Conservation (phyloP, 2,329 filamentous ascomycete genomes). For the Cryphonectria radicalis region DNA sequence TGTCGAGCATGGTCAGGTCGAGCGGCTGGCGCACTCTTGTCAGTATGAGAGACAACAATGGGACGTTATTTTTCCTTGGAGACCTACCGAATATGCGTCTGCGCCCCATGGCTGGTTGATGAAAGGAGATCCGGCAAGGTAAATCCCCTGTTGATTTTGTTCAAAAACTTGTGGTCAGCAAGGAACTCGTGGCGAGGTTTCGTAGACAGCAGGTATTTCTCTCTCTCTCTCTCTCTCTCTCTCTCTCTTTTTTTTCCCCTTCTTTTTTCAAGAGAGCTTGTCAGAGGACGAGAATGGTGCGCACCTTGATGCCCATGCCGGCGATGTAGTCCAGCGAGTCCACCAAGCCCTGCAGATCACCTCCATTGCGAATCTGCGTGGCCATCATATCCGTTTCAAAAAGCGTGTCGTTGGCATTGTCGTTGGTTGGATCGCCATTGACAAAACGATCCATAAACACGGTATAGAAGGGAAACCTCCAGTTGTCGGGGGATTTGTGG, state of each 20-base stretch:
- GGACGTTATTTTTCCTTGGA: background rate
- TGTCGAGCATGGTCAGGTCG: slow-evolving; percentile 66
- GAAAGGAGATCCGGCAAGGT: slow-evolving; percentile 66
- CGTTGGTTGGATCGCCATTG: slow-evolving; percentile 67
- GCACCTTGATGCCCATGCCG: slow-evolving; percentile 63
- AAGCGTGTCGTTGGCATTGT: slow-evolving; percentile 63
- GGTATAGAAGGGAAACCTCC: slow-evolving; percentile 69
- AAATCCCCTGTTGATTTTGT: slow-evolving; percentile 48
- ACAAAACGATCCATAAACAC: slow-evolving; percentile 67
- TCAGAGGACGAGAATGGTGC: background rate
- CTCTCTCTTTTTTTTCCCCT: too few species aligned
- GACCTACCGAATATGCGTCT: slow-evolving; percentile 58
- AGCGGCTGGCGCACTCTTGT: slow-evolving; percentile 43
- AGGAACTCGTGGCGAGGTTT: background rate
- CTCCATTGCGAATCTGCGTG: slow-evolving; percentile 67
- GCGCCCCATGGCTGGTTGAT: slow-evolving; percentile 68
- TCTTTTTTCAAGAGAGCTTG: too few species aligned
- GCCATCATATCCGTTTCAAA: slow-evolving; percentile 65
- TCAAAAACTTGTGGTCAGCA: slow-evolving; percentile 9
- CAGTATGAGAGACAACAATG: background rate
- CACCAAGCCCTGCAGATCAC: slow-evolving; percentile 60
- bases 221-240: too few species aligned
- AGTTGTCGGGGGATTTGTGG: slow-evolving; percentile 60
- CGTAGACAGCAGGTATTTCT: too few species aligned
- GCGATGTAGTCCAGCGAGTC: slow-evolving; percentile 67